A percentile compares a stretch with the other conserved stretches of the same genome.
Evolutionary conservation across 1,139 yeast genomes (phyloP).

Genomic region (Tardiomyces depauwii): DNA sequence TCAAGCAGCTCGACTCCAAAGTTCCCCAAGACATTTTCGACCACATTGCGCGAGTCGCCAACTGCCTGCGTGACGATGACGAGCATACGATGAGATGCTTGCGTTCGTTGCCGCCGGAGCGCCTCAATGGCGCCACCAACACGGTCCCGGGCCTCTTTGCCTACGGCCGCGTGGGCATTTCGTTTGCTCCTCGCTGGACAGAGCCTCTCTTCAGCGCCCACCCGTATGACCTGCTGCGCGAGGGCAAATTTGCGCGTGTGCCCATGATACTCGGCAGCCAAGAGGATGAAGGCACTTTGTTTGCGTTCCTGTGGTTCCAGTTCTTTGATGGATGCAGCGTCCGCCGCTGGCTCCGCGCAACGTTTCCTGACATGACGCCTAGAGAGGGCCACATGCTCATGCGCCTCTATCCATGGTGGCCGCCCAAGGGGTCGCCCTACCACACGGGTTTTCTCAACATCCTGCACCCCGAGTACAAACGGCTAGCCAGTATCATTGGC

Average conservation of each 20-base stretch:
- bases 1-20: neutral
- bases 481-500: slow-evolving; percentile 11
- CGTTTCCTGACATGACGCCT: slow-evolving; percentile 5
- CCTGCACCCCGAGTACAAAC: slow-evolving; percentile 10
- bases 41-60: neutral
- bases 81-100: slow-evolving; percentile 7
- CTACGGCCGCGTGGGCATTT: slow-evolving; percentile 6
- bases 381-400: slow-evolving; percentile 2
- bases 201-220: slow-evolving; percentile 8
- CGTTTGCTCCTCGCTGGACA: slow-evolving; percentile 12
- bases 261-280: slow-evolving; percentile 14
- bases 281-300: slow-evolving; percentile 15
- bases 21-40: neutral
- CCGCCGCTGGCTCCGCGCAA: slow-evolving; percentile 3
- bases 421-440: slow-evolving; percentile 13
- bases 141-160: slow-evolving; percentile 6
- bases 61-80: neutral
- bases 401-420: slow-evolving; percentile 9
- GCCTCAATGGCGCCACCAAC: slow-evolving; percentile 9
- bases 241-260: slow-evolving; percentile 10
- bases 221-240: slow-evolving; percentile 5
- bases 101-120: slow-evolving; percentile 5
- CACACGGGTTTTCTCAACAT: slow-evolving; percentile 8
- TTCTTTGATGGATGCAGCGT: slow-evolving; percentile 6
- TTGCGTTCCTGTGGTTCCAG: slow-evolving; percentile 7